Base-by-base conservation (phyloP, 208 protist species). In the Wallacemonas sp. region DNA sequence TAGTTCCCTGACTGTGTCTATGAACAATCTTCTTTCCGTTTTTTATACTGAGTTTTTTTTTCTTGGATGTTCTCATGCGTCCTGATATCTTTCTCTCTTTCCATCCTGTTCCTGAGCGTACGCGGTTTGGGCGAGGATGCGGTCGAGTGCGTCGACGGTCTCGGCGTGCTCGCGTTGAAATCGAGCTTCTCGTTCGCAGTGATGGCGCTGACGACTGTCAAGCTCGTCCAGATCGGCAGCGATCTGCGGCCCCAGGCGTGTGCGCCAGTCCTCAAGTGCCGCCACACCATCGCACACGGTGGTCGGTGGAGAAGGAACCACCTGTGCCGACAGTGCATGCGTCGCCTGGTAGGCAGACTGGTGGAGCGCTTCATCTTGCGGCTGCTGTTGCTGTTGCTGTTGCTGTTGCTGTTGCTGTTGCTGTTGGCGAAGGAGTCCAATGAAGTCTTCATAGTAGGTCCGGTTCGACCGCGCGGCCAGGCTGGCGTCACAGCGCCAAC, bases 401-500 rank as follows among this genome's bases (percentile, higher is more conserved):
- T 41, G 36, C 36, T 41, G 36, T n/a, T 41, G 10, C 7, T 14
- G 36, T 41, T 41, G 36, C 14, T 41, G 10, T 41, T 0, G 36
- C 36, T 41, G 36, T 41, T 41, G 36, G 10, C 36, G 36, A 0
- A 59, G n/a, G 3, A 59, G 32, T 8, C 29, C 29, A 3, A 59
- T 10, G 32, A 59, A 59, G 5, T 41, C 31, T 10, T 42, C 52
- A 10, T 39, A 25, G 32, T 28, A 59, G 32, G 7, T 5, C 11
- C 22, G 31, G 22, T 59, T 39, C 3, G 52, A 59, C 10, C 52
- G 52, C 3, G 52, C 52, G 52, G 29, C 11, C 7, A 59, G 52
- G 22, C 52, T 59, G 16, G 52, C 52, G 16, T 42, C 31, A 29
- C 52, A 59, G 3, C 52, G 52, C 52, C 52, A 59, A 29, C 52